phyloP scores from a whole-genome alignment of 352 stramenopile genomes.

The Pythium apleroticum region DNA sequence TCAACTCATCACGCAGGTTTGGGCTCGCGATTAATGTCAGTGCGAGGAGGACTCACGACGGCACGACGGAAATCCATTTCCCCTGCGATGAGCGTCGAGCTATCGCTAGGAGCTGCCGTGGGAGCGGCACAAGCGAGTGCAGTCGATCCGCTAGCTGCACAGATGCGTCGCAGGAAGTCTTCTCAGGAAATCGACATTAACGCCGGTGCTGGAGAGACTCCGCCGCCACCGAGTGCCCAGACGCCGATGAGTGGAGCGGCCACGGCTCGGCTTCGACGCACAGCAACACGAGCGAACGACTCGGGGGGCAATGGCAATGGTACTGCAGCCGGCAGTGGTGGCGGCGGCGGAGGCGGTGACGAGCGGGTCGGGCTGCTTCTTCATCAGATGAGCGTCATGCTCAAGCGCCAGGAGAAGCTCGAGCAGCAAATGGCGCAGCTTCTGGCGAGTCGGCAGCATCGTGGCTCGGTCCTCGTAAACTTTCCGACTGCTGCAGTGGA shows the following conservation, averaged over 20 bases:
- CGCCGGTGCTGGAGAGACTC: background rate
- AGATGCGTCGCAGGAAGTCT: background rate
- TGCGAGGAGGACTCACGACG: slow-evolving; percentile 6
- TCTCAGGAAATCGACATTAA: background rate
- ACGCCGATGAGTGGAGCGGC: background rate
- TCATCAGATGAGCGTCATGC: slow-evolving; percentile 32
- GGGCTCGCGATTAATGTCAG: background rate
- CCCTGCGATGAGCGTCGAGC: background rate
- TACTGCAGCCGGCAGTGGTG: background rate
- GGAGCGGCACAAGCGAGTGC: background rate
- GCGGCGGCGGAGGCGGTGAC: too few species aligned
- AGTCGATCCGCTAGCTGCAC: background rate
- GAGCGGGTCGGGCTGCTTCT: slow-evolving; percentile 26
- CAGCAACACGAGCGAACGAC: background rate
- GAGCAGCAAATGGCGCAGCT: slow-evolving; percentile 38
- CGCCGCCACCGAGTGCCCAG: background rate
- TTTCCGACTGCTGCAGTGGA: background rate
- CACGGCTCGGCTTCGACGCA: background rate
- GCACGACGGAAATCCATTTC: slow-evolving; percentile 20
- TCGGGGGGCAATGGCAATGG: background rate
- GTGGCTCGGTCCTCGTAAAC: slow-evolving; percentile 15
- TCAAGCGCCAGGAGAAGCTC: slow-evolving; percentile 34
- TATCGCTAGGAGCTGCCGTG: background rate
- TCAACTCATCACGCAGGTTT: background rate
- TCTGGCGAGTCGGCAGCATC: slow-evolving; percentile 9